These are phyloP conservation scores for Aspergillus chevalieri DNA, from an alignment of 2,329 filamentous ascomycete genomes.

Conservation along the genomic window DNA sequence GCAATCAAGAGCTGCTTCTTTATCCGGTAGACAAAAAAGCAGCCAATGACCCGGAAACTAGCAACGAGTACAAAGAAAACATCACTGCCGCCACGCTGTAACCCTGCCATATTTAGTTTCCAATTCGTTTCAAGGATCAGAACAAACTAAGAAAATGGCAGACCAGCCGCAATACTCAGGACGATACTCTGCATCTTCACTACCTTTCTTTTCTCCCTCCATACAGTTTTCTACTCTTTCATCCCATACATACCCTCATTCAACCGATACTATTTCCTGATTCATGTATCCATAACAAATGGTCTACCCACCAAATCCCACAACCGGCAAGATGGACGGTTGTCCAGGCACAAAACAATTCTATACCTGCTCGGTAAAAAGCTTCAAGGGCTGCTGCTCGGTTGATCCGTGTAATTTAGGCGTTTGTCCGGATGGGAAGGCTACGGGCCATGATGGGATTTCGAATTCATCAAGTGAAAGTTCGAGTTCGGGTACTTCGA, in stretches of 20 bases:
- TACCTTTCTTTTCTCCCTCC: too few species aligned
- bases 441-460: neutral
- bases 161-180: too few species aligned
- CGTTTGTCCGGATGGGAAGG: slow-evolving; percentile 21
- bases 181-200: too few species aligned
- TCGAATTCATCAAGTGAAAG: neutral
- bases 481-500: neutral
- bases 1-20: slow-evolving; percentile 4
- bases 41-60: neutral
- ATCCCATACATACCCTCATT: neutral
- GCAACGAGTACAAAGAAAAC: neutral
- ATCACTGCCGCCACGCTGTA: too few species aligned
- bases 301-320: neutral
- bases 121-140: too few species aligned
- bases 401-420: slow-evolving; percentile 25
- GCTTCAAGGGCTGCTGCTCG: slow-evolving; percentile 28
- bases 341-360: slow-evolving; percentile 4
- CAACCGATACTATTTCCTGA: too few species aligned
- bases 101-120: too few species aligned
- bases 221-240: too few species aligned
- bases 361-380: slow-evolving; percentile 21
- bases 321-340: neutral
- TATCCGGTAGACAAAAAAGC: neutral
- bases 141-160: too few species aligned
- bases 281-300: too few species aligned